phyloP scores from a whole-genome alignment of 768 basidiomycete species.

The Kwoniella dejecticola region DNA sequence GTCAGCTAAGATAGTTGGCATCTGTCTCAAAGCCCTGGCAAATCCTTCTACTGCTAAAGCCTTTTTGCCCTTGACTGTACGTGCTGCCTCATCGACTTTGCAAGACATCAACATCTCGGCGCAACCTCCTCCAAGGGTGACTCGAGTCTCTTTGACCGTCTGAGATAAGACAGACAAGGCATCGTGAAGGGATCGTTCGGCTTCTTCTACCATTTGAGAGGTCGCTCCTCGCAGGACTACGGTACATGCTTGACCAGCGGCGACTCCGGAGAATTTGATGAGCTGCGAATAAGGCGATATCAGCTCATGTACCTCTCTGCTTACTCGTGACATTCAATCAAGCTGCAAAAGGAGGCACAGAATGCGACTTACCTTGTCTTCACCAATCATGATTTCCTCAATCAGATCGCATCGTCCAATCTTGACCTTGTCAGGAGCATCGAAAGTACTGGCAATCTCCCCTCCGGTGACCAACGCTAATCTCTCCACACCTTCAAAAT shows the following conservation, averaged over 20 bases:
- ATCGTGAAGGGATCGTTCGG: constrained; percentile 95
- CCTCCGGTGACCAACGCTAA: constrained; percentile 95
- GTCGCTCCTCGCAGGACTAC: constrained; percentile 97
- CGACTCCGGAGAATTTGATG: constrained; percentile 99
- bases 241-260: constrained; percentile 95
- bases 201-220: constrained; percentile 98
- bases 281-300: constrained; percentile 62
- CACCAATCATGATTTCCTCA: constrained; percentile 98
- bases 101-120: constrained; percentile 98
- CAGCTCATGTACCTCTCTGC: not conserved
- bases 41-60: constrained; percentile 94
- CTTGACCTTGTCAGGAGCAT: constrained; percentile 85
- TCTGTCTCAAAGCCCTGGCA: constrained; percentile 78
- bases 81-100: constrained; percentile 84
- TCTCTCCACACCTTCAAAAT: constrained; percentile 97
- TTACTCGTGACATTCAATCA: too few relatives aligned
- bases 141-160: constrained; percentile 93
- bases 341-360: too few relatives aligned
- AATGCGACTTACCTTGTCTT: constrained; percentile 76
- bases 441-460: constrained; percentile 95
- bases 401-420: constrained; percentile 91
- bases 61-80: constrained; percentile 87
- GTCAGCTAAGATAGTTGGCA: constrained; percentile 94
- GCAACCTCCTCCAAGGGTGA: constrained; percentile 93
- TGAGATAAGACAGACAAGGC: constrained; percentile 96